phyloP scores from a whole-genome alignment of 148 eudicot species.

The Camellia japonica region DNA sequence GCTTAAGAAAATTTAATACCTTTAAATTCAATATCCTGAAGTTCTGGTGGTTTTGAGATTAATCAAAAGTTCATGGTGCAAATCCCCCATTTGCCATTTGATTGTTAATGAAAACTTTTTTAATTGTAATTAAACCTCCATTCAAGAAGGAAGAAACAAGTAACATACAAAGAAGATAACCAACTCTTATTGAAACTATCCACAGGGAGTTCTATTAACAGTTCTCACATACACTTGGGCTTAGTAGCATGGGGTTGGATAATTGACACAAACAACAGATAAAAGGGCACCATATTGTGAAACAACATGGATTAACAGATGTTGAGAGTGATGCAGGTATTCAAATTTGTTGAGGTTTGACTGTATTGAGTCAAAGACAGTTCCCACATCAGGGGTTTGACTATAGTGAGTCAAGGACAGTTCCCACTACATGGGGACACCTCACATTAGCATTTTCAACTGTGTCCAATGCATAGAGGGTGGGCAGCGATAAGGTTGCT shows the following conservation, averaged over 20 bases:
- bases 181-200: background rate
- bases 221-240: background rate
- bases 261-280: background rate
- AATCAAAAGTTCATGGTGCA: background rate
- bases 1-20: background rate
- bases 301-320: background rate
- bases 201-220: background rate
- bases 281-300: background rate
- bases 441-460: no score
- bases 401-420: no score
- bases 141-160: conserved; percentile 3
- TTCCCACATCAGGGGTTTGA: no score
- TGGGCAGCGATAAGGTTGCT: no score
- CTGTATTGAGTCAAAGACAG: background rate
- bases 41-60: background rate
- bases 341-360: background rate
- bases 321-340: background rate
- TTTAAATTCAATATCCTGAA: background rate
- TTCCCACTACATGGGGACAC: no score
- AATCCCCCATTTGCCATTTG: background rate
- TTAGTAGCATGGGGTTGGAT: background rate
- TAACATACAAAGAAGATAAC: background rate
- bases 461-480: no score
- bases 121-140: background rate
- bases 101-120: background rate